These are phyloP conservation scores for Pontederia paniculata DNA, from an alignment of 176 grass and related monocot species.

Conservation along the genomic window DNA sequence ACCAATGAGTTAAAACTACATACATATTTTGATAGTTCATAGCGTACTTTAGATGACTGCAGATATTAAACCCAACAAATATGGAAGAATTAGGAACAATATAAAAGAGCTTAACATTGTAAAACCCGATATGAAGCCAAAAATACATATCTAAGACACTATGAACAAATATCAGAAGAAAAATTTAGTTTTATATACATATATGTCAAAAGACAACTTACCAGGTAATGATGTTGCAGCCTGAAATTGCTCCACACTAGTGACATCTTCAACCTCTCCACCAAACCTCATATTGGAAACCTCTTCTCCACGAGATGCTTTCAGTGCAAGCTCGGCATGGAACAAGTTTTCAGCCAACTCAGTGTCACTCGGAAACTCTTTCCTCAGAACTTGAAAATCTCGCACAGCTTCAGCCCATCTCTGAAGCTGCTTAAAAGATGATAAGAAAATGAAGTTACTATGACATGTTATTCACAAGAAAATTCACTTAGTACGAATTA, in stretches of 20 bases:
- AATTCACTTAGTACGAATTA: not conserved
- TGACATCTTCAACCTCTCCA: slow-evolving; percentile 14
- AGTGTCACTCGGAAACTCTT: slow-evolving; percentile 4
- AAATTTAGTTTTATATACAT: not conserved
- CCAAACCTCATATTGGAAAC: slow-evolving; percentile 18
- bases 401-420: slow-evolving; percentile 12
- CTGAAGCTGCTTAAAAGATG: slow-evolving; percentile 3
- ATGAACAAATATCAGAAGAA: not conserved
- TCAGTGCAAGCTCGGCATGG: slow-evolving; percentile 14
- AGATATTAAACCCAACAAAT: too few species aligned
- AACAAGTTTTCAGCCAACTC: slow-evolving; percentile 15
- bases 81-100: too few species aligned
- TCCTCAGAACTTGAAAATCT: slow-evolving; percentile 17
- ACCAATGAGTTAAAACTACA: too few species aligned
- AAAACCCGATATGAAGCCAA: too few species aligned
- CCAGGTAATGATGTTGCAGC: slow-evolving; percentile 15
- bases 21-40: too few species aligned
- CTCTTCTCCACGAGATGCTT: slow-evolving; percentile 13
- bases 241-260: slow-evolving; percentile 5
- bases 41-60: too few species aligned
- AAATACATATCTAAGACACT: not conserved
- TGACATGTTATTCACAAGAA: not conserved
- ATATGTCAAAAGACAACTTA: not conserved
- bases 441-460: not conserved
- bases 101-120: too few species aligned